These are phyloP conservation scores for Podila clonocystis DNA, from an alignment of 192 early-diverging fungal species.

Conservation along the genomic window DNA sequence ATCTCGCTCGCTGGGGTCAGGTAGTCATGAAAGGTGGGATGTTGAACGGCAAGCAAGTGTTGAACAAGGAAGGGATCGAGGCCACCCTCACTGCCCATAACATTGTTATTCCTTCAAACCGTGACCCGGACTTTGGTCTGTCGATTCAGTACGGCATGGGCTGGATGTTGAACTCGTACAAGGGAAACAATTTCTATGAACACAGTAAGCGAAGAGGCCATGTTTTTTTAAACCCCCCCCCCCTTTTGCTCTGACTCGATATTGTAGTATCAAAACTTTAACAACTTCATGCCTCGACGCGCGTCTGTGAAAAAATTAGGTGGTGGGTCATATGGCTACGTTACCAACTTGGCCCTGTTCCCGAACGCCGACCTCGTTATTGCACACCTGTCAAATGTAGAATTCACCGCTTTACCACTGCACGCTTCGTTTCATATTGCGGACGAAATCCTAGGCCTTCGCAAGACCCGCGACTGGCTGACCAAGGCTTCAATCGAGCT, in stretches of 20 bases:
- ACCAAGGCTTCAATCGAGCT: too few species aligned
- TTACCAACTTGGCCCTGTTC: not conserved
- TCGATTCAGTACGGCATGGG: constrained; percentile 12
- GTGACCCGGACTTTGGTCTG: not conserved
- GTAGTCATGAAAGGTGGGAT: constrained; percentile 1
- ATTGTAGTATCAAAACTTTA: too few species aligned
- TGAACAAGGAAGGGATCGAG: constrained; percentile 2
- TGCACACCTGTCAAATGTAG: not conserved
- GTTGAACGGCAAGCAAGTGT: constrained; percentile 14
- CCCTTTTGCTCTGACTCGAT: too few species aligned
- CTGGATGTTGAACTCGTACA: constrained; percentile 14
- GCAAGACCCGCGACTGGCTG: not conserved
- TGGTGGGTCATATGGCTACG: not conserved
- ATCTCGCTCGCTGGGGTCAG: constrained; percentile 9
- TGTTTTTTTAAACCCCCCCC: too few species aligned
- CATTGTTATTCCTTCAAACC: not conserved
- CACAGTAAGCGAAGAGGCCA: not conserved
- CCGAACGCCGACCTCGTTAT: constrained; percentile 3
- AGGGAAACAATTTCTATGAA: not conserved
- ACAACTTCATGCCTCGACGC: too few species aligned
- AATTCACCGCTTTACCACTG: not conserved
- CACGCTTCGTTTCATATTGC: not conserved
- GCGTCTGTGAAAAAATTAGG: not conserved
- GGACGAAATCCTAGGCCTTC: not conserved
- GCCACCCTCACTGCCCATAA: constrained; percentile 4